Evolutionary conservation across 108 stramenopile genomes (phyloP).

Genomic region (Epithemia pelagica): DNA sequence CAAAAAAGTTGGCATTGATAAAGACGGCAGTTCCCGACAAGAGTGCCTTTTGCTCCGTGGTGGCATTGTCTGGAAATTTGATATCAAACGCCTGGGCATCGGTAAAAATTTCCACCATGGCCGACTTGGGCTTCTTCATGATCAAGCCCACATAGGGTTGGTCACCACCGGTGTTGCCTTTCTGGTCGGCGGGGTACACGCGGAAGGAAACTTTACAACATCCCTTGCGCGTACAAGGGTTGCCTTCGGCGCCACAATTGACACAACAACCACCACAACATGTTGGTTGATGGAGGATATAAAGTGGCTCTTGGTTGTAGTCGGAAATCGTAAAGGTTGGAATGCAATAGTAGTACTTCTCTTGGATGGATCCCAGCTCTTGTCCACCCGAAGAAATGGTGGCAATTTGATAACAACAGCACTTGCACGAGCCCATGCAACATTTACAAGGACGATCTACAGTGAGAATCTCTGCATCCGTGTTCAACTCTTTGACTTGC

Average conservation of each 20-base stretch:
- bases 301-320: slow-evolving; percentile 29
- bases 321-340: slow-evolving; percentile 48
- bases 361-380: slow-evolving; percentile 42
- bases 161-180: slow-evolving; percentile 37
- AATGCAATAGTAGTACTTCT: slow-evolving; percentile 54
- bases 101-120: slow-evolving; percentile 48
- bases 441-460: slow-evolving; percentile 49
- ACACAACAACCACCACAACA: slow-evolving; percentile 59
- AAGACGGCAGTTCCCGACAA: slow-evolving; percentile 52
- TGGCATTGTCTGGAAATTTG: slow-evolving; percentile 51
- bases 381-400: slow-evolving; percentile 40
- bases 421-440: slow-evolving; percentile 40
- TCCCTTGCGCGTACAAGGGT: slow-evolving; percentile 56
- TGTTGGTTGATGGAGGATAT: slow-evolving; percentile 61
- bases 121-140: slow-evolving; percentile 43
- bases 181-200: slow-evolving; percentile 40
- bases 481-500: slow-evolving; percentile 29
- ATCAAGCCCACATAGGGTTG: slow-evolving; percentile 47
- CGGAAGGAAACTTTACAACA: slow-evolving; percentile 68
- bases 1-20: slow-evolving; percentile 67
- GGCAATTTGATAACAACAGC: slow-evolving; percentile 58
- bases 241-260: slow-evolving; percentile 61
- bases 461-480: slow-evolving; percentile 33
- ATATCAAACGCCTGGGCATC: slow-evolving; percentile 54
- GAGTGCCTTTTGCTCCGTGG: slow-evolving; percentile 52